Conservation (phyloP, 805 yeast genomes). For the Pichia scutulata region DNA sequence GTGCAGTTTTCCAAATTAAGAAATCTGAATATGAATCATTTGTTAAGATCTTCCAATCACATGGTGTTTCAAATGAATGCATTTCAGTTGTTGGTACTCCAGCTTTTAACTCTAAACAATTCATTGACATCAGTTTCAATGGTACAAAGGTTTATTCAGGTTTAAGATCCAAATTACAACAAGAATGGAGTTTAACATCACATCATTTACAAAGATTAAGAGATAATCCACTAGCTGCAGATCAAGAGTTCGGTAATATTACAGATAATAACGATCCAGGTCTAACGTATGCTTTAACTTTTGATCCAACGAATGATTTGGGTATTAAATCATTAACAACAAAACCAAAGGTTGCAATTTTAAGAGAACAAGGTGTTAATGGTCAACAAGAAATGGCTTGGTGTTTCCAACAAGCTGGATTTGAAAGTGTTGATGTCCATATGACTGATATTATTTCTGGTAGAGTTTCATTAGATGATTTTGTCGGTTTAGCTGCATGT, state of each 20-base stretch:
- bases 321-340: slow-evolving; percentile 29
- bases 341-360: slow-evolving; percentile 86
- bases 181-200: slow-evolving; percentile 81
- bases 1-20: slow-evolving; percentile 87
- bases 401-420: slow-evolving; percentile 92
- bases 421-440: slow-evolving; percentile 89
- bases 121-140: slow-evolving; percentile 40
- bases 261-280: slow-evolving; percentile 87
- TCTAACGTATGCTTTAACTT: slow-evolving; percentile 71
- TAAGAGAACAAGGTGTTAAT: slow-evolving; percentile 98
- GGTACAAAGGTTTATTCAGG: slow-evolving; percentile 39
- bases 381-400: slow-evolving; percentile 99
- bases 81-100: slow-evolving; percentile 68
- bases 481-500: slow-evolving; percentile 94
- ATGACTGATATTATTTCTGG: slow-evolving; percentile 88
- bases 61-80: slow-evolving; percentile 49
- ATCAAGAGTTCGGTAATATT: slow-evolving; percentile 72
- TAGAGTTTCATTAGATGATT: slow-evolving; percentile 60
- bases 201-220: slow-evolving; percentile 84
- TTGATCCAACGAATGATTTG: slow-evolving; percentile 46
- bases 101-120: slow-evolving; percentile 39
- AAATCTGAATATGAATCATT: slow-evolving; percentile 48
- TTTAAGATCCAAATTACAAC: slow-evolving; percentile 67
- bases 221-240: slow-evolving; percentile 88
- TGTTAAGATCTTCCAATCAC: slow-evolving; percentile 41